Evolutionary conservation across 2,329 filamentous ascomycete species (phyloP), one percentile per base, ranked within the genome.

Genomic region (Westerdykella ornata): DNA sequence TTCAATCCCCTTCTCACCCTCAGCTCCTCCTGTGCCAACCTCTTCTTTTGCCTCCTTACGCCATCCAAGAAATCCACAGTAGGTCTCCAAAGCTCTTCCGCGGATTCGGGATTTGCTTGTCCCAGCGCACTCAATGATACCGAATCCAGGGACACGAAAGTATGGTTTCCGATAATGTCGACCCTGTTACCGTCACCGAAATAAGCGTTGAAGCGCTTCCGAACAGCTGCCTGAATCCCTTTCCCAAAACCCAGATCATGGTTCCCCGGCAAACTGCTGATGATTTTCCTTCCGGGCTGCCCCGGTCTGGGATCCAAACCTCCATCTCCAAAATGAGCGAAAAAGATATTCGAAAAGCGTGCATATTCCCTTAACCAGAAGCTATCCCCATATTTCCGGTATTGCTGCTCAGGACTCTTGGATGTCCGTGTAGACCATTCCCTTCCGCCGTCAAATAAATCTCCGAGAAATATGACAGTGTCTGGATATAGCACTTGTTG

Each of bases 131-230:
- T 94, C 54, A 97, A 67, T 0, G 89, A 96, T 4, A 95, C 82
- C 0, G 84, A 80, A 61, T 98, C 92, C 6, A 98, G 76, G 1
- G 88, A 94, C 15, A 98, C 86, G 60, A 98, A 88, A 0, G 88
- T 94, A 63, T 98, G 92, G 59, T 98, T 98, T 11, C 87, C 92
- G 39, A 97, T 76, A 4, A 97, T 76, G 62, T 97, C 88, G 15
- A 98, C 81, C 7, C 87, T 76, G 64, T 96, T 97, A n/a, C 82
- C 79, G 41, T 92, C 83, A 4, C 92, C 92, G 67, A 98, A 97
- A 60, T 83, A 95, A 3, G 83, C 80, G 56, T 84, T 79, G 63
- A 97, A 98, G 13, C 92, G 76, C 54, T 92, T 75, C 38, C 89
- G 78, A 26, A 95, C 87, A 0, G 84, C 74, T 7, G 83, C 62